These are phyloP conservation scores for Pseudozyma pruni DNA, from an alignment of 1,284 basidiomycete species.

Conservation along the genomic window DNA sequence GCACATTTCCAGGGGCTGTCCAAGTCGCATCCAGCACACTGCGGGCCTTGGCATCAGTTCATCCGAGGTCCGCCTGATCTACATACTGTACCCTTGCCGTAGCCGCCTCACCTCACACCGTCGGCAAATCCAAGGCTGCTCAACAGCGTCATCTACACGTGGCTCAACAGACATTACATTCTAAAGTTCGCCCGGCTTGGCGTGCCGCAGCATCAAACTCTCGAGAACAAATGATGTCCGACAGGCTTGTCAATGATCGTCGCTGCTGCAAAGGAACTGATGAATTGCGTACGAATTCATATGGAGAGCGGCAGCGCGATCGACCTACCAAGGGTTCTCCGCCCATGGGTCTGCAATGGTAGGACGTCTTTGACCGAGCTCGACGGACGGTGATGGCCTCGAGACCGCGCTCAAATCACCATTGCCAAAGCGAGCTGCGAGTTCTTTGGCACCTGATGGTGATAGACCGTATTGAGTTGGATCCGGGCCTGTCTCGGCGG, in stretches of 20 bases:
- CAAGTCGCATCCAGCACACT: too few species aligned
- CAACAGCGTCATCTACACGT: conserved; percentile 3
- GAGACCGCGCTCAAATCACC: conserved; percentile 18
- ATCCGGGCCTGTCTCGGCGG: conserved; percentile 3
- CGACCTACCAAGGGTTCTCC: conserved; percentile 43
- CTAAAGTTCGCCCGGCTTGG: conserved; percentile 11
- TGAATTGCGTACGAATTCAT: too few species aligned
- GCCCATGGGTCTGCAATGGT: conserved; percentile 42
- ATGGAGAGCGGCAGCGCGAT: too few species aligned
- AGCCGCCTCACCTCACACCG: conserved; percentile 1
- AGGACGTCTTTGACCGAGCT: conserved; percentile 21
- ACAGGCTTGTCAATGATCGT: too few species aligned
- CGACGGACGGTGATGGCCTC: conserved; percentile 19
- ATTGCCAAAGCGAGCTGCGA: conserved; percentile 25
- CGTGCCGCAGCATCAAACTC: conserved; percentile 37
- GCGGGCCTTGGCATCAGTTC: background rate
- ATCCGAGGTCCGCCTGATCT: conserved; percentile 5
- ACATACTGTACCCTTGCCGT: background rate
- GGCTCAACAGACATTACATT: background rate
- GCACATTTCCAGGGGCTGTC: conserved; percentile 10
- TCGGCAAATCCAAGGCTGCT: background rate
- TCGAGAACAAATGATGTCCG: too few species aligned
- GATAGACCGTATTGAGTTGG: conserved; percentile 21
- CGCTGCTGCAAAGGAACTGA: too few species aligned
- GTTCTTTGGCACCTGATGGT: conserved; percentile 23